Evolutionary conservation across 345 rosid species (phyloP), one percentile per base, ranked within the genome.

Genomic region (Zanthoxylum bungeanum): DNA sequence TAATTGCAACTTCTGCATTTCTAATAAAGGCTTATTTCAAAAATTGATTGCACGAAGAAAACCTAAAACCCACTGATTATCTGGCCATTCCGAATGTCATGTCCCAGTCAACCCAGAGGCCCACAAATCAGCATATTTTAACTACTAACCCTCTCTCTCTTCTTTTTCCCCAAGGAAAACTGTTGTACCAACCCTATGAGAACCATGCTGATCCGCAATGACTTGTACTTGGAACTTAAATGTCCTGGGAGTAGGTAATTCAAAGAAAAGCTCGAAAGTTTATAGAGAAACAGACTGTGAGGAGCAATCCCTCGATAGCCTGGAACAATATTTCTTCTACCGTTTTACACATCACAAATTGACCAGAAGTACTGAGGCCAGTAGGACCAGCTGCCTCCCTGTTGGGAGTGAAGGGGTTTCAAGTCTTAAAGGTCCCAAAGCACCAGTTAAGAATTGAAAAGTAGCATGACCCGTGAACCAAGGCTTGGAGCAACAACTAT

Each of bases 371-470:
- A 14, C 22, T 25, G 17, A 7, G 36, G 36, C 49, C 33, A 17
- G 71, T 64, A 52, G 16, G 60, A 67, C 39, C 31, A 67, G 60
- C 49, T 53, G 71, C 50, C 71, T 67, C 19, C 25, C 24, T 0
- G 7, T 24, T 1, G 59, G 59, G 36, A 68, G 61, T 68, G 14
- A 53, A 52, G 61, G 4, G 50, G 34, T 52, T 3, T 67, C n/a
- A 42, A 28, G 27, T 40, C 63, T 28, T 57, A n/a, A 28, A 19
- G 70, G 53, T 11, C 73, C 56, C 42, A n/a, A 57, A 19, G 39
- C 12, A 44, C 64, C 55, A 42, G 31, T 21, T 40, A 69, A 17
- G 33, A 40, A 4, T 37, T 69, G 51, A 40, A 30, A 39, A 56
- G 11, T 19, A 56, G 37, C 50, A 37, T 68, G 64, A 42, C 19